Conservation (phyloP, 208 protist species). For the Acanthamoeba castellanii region DNA sequence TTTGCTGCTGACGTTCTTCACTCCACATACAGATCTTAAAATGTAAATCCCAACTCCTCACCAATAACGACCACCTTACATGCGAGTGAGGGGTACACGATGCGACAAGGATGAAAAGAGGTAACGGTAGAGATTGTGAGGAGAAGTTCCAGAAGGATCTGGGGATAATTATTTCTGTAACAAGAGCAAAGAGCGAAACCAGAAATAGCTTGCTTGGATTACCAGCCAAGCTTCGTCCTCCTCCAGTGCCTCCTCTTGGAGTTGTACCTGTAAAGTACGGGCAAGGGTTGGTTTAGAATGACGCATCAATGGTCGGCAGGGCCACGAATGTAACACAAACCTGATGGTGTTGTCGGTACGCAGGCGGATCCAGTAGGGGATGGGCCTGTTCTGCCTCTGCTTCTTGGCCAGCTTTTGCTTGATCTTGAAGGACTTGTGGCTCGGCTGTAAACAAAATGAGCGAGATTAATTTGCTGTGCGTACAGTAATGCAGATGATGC, state of each 20-base stretch:
- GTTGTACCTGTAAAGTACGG: constrained; percentile 84
- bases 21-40: not conserved
- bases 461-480: constrained; percentile 59
- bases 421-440: constrained; percentile 90
- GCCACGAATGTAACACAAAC: constrained; percentile 66
- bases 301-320: too few relatives aligned
- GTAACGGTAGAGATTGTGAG: not conserved
- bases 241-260: constrained; percentile 88
- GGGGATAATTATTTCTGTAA: constrained; percentile 17
- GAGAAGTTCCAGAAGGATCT: not conserved
- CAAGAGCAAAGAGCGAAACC: constrained; percentile 1
- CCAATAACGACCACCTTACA: too few relatives aligned
- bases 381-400: constrained; percentile 91
- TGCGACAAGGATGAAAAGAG: too few relatives aligned
- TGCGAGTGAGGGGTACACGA: too few relatives aligned
- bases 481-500: constrained; percentile 5
- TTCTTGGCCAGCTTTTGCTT: constrained; percentile 92
- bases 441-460: constrained; percentile 79
- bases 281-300: not conserved
- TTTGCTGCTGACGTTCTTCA: not conserved
- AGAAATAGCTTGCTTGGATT: constrained; percentile 75
- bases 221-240: constrained; percentile 88
- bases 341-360: constrained; percentile 92
- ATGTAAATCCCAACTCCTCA: not conserved
- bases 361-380: constrained; percentile 93